Percentiles rank a stretch among this genome's conserved stretches.
These are phyloP conservation scores for Cutaneotrichosporon daszewskae DNA, from an alignment of 1,284 basidiomycete species.

Conservation along the genomic window DNA sequence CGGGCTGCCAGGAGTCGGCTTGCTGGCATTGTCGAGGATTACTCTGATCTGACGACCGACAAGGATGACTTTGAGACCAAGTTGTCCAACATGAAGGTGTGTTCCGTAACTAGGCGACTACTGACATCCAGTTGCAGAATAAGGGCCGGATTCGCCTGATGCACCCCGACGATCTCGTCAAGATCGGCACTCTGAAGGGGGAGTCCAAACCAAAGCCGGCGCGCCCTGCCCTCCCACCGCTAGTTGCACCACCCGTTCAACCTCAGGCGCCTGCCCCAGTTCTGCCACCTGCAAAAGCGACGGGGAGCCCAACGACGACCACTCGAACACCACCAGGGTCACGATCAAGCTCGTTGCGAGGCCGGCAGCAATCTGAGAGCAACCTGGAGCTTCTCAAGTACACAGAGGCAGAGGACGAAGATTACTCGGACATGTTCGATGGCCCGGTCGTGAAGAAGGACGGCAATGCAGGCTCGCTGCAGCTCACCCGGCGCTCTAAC, in stretches of 20 bases:
- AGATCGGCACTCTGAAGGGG: constrained; percentile 43
- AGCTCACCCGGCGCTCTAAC: constrained; percentile 75
- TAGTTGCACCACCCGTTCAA: background rate
- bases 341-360: constrained; percentile 30
- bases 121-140: constrained; percentile 52
- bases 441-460: constrained; percentile 48
- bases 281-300: no score
- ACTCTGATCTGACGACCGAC: constrained; percentile 75
- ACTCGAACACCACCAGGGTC: constrained; percentile 34
- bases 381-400: constrained; percentile 63
- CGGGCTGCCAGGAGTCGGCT: background rate
- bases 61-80: constrained; percentile 86
- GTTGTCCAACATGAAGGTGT: constrained; percentile 73
- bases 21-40: constrained; percentile 59
- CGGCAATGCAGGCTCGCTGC: constrained; percentile 20
- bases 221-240: background rate
- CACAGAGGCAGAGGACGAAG: constrained; percentile 73
- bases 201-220: background rate
- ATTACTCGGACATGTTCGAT: constrained; percentile 85
- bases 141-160: constrained; percentile 66
- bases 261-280: background rate
- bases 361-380: constrained; percentile 16
- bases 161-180: constrained; percentile 72
- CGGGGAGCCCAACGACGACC: constrained; percentile 1
- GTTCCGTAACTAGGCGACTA: background rate